These are phyloP conservation scores for Rubia tinctorum DNA, from an alignment of 305 asterid species.

Conservation along the genomic window DNA sequence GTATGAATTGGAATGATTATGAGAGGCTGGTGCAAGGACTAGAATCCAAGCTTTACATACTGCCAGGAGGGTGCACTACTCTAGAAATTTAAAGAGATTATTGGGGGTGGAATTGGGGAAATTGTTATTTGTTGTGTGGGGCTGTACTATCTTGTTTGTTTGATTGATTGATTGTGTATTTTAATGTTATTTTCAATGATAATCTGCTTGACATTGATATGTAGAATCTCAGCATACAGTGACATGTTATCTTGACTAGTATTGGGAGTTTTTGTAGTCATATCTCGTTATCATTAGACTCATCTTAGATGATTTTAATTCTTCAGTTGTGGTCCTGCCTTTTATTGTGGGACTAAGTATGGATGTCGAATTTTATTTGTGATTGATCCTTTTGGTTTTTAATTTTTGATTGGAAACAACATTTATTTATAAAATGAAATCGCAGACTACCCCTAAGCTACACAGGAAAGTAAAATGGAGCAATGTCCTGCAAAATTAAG, in stretches of 20 bases:
- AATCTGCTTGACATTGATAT: background rate
- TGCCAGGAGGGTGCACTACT: background rate
- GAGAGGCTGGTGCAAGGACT: constrained; percentile 2
- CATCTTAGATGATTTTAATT: constrained; percentile 1
- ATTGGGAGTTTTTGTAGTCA: constrained; percentile 1
- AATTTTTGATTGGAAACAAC: background rate
- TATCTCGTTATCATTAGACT: constrained; percentile 4
- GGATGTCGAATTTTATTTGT: constrained; percentile 11
- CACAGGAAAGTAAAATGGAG: background rate
- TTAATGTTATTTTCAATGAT: background rate
- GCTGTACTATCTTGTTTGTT: background rate
- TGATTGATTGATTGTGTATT: background rate
- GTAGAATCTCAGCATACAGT: constrained; percentile 2
- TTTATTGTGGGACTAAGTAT: constrained; percentile 10
- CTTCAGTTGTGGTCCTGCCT: constrained; percentile 21
- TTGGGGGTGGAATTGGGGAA: background rate
- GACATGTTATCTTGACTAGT: background rate
- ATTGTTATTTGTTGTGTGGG: constrained; percentile 3
- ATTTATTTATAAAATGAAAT: background rate
- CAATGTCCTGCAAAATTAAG: background rate
- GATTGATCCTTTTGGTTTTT: background rate
- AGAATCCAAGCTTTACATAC: background rate
- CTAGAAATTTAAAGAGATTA: constrained; percentile 6
- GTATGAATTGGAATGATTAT: constrained; percentile 12
- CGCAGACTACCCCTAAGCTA: background rate